Conservation (phyloP, 768 basidiomycete genomes). For the Trametes elegans region DNA sequence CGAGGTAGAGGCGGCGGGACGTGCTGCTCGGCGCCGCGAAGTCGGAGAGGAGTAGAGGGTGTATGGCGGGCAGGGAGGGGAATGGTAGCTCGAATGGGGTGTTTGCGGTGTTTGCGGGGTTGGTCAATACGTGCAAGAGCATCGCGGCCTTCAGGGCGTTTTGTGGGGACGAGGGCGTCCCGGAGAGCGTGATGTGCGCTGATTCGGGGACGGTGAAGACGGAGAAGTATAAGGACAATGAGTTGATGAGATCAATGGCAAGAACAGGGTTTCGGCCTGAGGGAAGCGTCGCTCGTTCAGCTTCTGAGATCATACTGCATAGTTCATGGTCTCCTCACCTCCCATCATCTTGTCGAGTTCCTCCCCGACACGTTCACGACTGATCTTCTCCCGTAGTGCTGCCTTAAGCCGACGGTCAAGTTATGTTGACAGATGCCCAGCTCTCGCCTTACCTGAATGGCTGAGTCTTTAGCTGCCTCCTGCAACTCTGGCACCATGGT, state of each 20-base stretch:
- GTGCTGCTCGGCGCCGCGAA: constrained; percentile 39
- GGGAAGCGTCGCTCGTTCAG: too few species aligned
- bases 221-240: constrained; percentile 65
- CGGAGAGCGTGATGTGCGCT: constrained; percentile 45
- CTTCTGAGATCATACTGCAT: too few species aligned
- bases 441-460: constrained; percentile 53
- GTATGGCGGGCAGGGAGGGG: constrained; percentile 40
- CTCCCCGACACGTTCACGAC: constrained; percentile 87
- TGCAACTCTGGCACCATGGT: constrained; percentile 65
- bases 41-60: constrained; percentile 43
- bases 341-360: constrained; percentile 95
- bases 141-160: constrained; percentile 53
- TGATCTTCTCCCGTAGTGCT: constrained; percentile 76
- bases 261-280: constrained; percentile 72
- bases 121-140: constrained; percentile 54
- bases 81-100: constrained; percentile 7
- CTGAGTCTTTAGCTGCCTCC: constrained; percentile 55
- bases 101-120: constrained; percentile 21
- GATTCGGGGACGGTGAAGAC: constrained; percentile 59
- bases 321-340: constrained; percentile 47
- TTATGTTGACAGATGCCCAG: neutral
- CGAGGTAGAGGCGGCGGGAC: constrained; percentile 71
- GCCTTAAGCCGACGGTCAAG: too few species aligned
- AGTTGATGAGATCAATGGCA: constrained; percentile 72
- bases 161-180: constrained; percentile 35